Evolutionary conservation across 106 monocot genomes (phyloP), one percentile per base, ranked within the genome.

Genomic region (Chionographis japonica): DNA sequence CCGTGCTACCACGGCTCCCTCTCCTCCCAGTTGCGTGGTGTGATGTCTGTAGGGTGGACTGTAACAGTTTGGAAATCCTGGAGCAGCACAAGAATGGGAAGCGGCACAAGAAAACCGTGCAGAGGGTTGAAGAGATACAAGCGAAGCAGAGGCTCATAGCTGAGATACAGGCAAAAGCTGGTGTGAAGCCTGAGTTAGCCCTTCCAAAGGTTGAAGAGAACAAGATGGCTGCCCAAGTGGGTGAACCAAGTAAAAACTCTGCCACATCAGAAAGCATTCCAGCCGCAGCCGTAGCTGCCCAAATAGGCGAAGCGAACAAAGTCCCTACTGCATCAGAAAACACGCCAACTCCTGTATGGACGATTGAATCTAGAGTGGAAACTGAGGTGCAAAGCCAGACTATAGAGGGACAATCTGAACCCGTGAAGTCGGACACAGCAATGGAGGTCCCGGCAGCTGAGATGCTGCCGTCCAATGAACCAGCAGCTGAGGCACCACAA

Each of bases 41-140:
- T 61, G 87, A 91, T 72, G 63, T 88, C 40, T 91, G 91, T 63
- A 76, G 88, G 71, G 91, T 88, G 36, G 84, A 88, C 36, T 88
- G 91, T 55, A 88, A 88, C 79, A 91, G 79, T 36, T 62, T 79
- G 49, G 85, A 88, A 67, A 82, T 91, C 41, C 79, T 91, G 40
- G 84, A 88, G 74, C 88, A 91, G 69, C 91, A 91, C 68, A 85
- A 80, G 77, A 88, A 79, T 72, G 91, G 91, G 4, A 91, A 91
- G 71, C 64, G 79, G 16, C 91, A 87, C 46, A 91, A 84, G 74
- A 78, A 68, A 66, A 87, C 87, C 13, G 76, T 84, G 8, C 78
- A 82, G 68, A 84, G 71, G 52, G 18, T 79, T 16, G 58, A 79
- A 63, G 82, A 82, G 62, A 74, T 84, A 8, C 71, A 91, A 56